A percentile compares a stretch with the other conserved stretches of the same genome.
phyloP scores from a whole-genome alignment of 345 rosid genomes.

The Syzygium jambos region DNA sequence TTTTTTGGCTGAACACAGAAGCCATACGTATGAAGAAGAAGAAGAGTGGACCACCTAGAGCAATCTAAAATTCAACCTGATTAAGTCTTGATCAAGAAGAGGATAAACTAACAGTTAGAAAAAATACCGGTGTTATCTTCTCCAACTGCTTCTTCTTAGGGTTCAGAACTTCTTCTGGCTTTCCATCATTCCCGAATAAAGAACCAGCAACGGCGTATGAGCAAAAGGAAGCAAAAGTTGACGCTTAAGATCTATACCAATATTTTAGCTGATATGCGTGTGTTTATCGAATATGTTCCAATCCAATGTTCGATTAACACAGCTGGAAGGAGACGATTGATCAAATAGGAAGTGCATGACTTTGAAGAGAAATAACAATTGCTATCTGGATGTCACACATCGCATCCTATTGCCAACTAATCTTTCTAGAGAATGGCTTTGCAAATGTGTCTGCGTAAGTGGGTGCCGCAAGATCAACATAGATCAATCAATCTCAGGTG shows the following conservation, averaged over 20 bases:
- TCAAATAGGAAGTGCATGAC: background rate
- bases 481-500: no score
- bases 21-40: background rate
- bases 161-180: conserved; percentile 91
- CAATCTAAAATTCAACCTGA: background rate
- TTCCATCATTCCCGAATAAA: conserved; percentile 67
- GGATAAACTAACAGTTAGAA: background rate
- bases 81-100: background rate
- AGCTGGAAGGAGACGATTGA: background rate
- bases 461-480: no score
- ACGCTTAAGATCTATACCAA: background rate
- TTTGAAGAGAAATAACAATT: background rate
- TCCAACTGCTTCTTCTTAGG: conserved; percentile 96
- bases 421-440: background rate
- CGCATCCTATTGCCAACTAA: background rate
- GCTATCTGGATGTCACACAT: background rate
- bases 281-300: background rate
- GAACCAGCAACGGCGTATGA: background rate
- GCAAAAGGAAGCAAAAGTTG: background rate
- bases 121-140: conserved; percentile 75
- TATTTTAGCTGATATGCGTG: background rate
- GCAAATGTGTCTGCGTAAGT: background rate
- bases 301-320: background rate
- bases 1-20: background rate
- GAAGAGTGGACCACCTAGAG: background rate